Conservation (phyloP, 768 basidiomycete genomes). For the Lactarius indigo region DNA sequence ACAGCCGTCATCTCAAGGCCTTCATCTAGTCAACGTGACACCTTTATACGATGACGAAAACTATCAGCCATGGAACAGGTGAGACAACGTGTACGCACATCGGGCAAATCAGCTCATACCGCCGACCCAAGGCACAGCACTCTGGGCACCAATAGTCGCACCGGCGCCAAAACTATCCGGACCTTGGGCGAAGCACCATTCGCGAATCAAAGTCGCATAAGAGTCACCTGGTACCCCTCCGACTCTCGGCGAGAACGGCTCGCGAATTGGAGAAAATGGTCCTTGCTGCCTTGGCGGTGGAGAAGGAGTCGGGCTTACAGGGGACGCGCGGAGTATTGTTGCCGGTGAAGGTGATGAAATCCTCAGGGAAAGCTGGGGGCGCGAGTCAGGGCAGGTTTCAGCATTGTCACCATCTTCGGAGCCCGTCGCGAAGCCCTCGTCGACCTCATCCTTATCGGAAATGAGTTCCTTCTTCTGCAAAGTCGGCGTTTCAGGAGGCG, state of each 20-base stretch:
- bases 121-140: slow-evolving; percentile 21
- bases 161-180: slow-evolving; percentile 16
- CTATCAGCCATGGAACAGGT: not conserved
- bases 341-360: slow-evolving; percentile 17
- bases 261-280: slow-evolving; percentile 14
- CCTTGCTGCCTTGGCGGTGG: slow-evolving; percentile 17
- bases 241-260: slow-evolving; percentile 14
- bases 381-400: slow-evolving; percentile 6
- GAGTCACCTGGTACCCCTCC: slow-evolving; percentile 12
- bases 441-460: slow-evolving; percentile 17
- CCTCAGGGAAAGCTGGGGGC: slow-evolving; percentile 19
- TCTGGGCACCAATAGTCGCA: slow-evolving; percentile 13
- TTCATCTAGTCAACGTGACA: not conserved
- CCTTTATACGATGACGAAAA: not conserved
- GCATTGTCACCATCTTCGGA: slow-evolving; percentile 19
- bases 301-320: slow-evolving; percentile 15
- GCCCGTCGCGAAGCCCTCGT: slow-evolving; percentile 26
- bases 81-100: not conserved
- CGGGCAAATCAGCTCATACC: slow-evolving; percentile 7
- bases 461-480: not conserved
- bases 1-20: slow-evolving; percentile 2
- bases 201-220: slow-evolving; percentile 24
- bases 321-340: slow-evolving; percentile 3
- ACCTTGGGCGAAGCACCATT: slow-evolving; percentile 27
- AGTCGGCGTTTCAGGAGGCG: slow-evolving; percentile 7